These are phyloP conservation scores for Marchantia paleacea DNA, from an alignment of 225 moss, liverwort and hornwort species.

Conservation along the genomic window DNA sequence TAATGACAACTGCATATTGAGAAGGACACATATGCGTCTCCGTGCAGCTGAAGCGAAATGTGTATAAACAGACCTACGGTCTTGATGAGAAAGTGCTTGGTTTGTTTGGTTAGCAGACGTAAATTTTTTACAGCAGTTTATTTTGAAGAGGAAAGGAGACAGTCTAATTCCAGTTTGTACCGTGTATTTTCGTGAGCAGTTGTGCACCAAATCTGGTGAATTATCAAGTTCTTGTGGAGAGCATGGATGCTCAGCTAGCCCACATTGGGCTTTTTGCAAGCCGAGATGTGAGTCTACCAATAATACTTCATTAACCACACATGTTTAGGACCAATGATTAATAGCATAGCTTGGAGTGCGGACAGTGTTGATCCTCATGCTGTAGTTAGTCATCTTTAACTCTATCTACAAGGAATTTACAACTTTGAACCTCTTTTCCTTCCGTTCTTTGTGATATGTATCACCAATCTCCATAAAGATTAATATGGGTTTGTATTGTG, in stretches of 20 bases:
- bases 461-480: background rate
- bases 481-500: background rate
- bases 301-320: background rate
- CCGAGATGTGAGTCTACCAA: constrained; percentile 71
- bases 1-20: too few relatives aligned
- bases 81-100: too few relatives aligned
- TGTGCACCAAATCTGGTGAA: constrained; percentile 96
- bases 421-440: background rate
- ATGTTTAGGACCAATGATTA: too few relatives aligned
- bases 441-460: background rate
- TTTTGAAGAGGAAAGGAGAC: background rate
- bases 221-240: constrained; percentile 94
- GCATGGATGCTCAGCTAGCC: constrained; percentile 93
- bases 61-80: too few relatives aligned
- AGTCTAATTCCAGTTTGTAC: background rate
- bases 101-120: background rate
- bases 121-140: background rate
- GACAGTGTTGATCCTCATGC: background rate
- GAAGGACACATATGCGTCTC: too few relatives aligned
- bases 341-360: background rate
- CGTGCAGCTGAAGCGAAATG: too few relatives aligned
- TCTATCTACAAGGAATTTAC: background rate
- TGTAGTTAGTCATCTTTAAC: background rate
- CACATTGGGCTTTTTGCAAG: constrained; percentile 98
- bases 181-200: constrained; percentile 37